A percentile compares a stretch with the other conserved stretches of the same genome.
Conservation (phyloP, 2,329 filamentous ascomycete species). For the Paecilomyces sp. region DNA sequence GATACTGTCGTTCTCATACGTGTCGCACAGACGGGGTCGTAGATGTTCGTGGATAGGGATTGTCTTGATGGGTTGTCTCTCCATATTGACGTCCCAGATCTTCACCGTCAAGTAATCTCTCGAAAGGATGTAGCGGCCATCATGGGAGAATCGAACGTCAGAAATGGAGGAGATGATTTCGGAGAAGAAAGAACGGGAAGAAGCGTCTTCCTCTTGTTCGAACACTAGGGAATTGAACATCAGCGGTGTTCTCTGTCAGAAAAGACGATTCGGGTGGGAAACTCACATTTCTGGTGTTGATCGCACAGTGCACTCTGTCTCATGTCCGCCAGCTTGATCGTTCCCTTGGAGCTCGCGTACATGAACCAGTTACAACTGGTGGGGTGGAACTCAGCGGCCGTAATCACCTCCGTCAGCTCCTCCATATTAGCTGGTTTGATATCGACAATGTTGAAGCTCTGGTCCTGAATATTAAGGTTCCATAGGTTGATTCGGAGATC, state of each 20-base stretch:
- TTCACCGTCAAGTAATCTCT: constrained; percentile 98
- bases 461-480: constrained; percentile 98
- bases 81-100: constrained; percentile 99
- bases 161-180: constrained; percentile 99
- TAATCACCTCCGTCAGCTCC: constrained; percentile 97
- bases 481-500: constrained; percentile 96
- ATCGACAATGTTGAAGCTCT: constrained; percentile 99
- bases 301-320: constrained; percentile 93
- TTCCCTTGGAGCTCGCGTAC: constrained; percentile 98
- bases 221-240: constrained; percentile 59
- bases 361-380: constrained; percentile 99
- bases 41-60: constrained; percentile 98
- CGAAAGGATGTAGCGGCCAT: constrained; percentile 94
- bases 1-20: constrained; percentile 98
- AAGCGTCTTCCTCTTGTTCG: constrained; percentile 96
- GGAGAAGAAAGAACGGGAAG: constrained; percentile 96
- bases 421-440: constrained; percentile 99
- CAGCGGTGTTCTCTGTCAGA: constrained; percentile 4
- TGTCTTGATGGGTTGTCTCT: constrained; percentile 92
- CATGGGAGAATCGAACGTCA: constrained; percentile 93
- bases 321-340: constrained; percentile 98
- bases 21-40: constrained; percentile 88
- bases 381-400: constrained; percentile 94
- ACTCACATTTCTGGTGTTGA: constrained; percentile 86
- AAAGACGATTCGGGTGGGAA: neutral